Evolutionary conservation across 23 red algal genomes (phyloP), one percentile per base, ranked within the genome.

Genomic region (Agarophyton chilense): DNA sequence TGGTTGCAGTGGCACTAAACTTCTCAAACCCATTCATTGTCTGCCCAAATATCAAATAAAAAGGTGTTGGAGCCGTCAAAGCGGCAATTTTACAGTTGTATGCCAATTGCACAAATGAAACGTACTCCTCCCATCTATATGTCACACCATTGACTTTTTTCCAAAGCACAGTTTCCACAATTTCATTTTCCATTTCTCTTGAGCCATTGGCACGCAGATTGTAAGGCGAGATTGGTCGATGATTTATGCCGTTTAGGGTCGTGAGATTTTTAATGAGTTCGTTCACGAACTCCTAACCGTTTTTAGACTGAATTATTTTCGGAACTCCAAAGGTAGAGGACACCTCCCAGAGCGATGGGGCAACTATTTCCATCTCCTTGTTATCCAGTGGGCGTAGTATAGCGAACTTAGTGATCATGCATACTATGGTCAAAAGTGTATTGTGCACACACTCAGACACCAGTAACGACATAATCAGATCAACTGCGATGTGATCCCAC

Each of bases 401-500:
- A 10, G 71, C 71, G 71, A n/a, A 44, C 17, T 77, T 77, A 5
- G 71, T 77, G 34, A 77, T 77, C 10, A 77, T 3, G 19, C 71
- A 77, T 19, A 77, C 71, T 14, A 77, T 77, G 3, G 33, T 77
- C 25, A 77, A 29, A 9, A 77, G 13, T 8, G 71, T 44, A 16
- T 77, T 44, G 34, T 44, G 10, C 12, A 31, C 71, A 16, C 39
- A 46, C 2, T 77, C 38, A 9, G 39, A 47, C 11, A 46, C 11
- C 10, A 36, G 71, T 2, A 77, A 29, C 4, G 71, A 77, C 11
- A 14, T 16, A 4, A 77, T 29, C 7, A 77, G 71, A 5, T 77
- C 34, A 4, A 77, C 71, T 46, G 71, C 71, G 26, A 77, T 77
- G 39, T 77, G 71, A 77, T 49, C 71, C 71, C 71, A 77, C 19